These are phyloP conservation scores for Trichosporon asahii DNA, from an alignment of 1,284 basidiomycete species.

Conservation along the genomic window DNA sequence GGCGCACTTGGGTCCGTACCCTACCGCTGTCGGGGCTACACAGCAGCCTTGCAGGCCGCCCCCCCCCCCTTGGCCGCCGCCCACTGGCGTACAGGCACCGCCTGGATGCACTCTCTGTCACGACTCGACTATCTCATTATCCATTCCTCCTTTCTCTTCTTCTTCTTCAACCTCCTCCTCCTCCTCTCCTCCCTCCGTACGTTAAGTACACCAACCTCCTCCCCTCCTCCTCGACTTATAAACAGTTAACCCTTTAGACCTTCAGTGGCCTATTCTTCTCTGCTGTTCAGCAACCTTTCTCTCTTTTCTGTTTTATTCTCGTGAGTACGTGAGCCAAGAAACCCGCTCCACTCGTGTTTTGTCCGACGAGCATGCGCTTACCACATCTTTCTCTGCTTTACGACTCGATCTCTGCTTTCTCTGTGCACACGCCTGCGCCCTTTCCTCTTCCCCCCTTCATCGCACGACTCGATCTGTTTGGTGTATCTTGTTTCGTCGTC, in stretches of 20 bases:
- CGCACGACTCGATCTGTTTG: constrained; percentile 8
- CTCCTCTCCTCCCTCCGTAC: constrained; percentile 5
- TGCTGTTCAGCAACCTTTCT: constrained; percentile 9
- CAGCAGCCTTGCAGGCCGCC: background rate
- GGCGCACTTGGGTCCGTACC: background rate
- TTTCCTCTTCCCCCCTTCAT: background rate
- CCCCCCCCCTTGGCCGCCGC: background rate
- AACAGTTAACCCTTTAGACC: constrained; percentile 10
- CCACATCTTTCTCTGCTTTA: background rate
- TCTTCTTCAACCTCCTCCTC: constrained; percentile 5
- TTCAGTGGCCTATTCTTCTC: constrained; percentile 1
- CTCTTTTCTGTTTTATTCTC: constrained; percentile 8
- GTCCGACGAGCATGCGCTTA: constrained; percentile 7
- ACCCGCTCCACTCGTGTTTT: constrained; percentile 11
- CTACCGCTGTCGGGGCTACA: constrained; percentile 2
- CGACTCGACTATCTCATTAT: constrained; percentile 10
- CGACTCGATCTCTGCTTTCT: constrained; percentile 6
- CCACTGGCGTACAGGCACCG: background rate
- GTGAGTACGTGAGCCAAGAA: background rate
- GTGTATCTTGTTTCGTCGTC: background rate
- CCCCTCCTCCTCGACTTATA: background rate
- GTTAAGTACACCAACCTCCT: constrained; percentile 3
- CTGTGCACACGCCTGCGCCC: background rate
- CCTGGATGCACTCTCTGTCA: background rate
- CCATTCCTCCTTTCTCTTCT: constrained; percentile 4